Evolutionary conservation across 2,329 filamentous ascomycete species (phyloP), one percentile per base, ranked within the genome.

Genomic region (Trichophyton schoenleinii): DNA sequence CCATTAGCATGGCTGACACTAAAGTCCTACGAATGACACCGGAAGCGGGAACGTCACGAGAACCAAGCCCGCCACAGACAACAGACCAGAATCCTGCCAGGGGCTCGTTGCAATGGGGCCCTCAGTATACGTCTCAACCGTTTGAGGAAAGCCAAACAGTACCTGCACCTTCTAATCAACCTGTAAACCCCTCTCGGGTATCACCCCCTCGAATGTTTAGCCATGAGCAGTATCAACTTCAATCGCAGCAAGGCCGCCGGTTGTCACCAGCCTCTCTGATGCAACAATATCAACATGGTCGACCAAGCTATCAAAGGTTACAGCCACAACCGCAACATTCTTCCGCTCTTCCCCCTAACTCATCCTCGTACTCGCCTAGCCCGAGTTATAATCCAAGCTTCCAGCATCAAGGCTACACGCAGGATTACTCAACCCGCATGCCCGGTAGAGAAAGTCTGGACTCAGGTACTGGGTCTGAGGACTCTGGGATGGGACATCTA

Each of bases 1-100:
- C 71, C 3, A 62, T 66, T 20, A 64, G 53, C 42, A 65, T 65
- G 64, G 36, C 58, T 52, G 57, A 62, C 18, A 53, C 63, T 2
- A 57, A 62, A 13, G 49, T 46, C 13, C 42, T 62, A 22, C 44
- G 49, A 11, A 59, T 36, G 20, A 46, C 57, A 3, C 57, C 57
- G 6, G 57, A 44, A 8, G 41, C 11, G 25, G 18, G n/a, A 15
- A 11, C 42, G 34, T 31, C 57, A 31, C 57, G 57, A 2, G 57
- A 59, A 31, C 22, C 38, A 25, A 59, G 18, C 25, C 42, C 57
- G 18, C 28, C 57, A 15, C 38, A 34, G 25, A 22, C 41, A 34
- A 8, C 20, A 25, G 49, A 34, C n/a, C 22, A 53, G 2, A 58
- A 2, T 8, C 5, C 31, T 38, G 55, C 31, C 9, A 13, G 9